These are phyloP conservation scores for Casuarina cunninghamiana DNA, from an alignment of 306 rosid genomes.

Conservation along the genomic window DNA sequence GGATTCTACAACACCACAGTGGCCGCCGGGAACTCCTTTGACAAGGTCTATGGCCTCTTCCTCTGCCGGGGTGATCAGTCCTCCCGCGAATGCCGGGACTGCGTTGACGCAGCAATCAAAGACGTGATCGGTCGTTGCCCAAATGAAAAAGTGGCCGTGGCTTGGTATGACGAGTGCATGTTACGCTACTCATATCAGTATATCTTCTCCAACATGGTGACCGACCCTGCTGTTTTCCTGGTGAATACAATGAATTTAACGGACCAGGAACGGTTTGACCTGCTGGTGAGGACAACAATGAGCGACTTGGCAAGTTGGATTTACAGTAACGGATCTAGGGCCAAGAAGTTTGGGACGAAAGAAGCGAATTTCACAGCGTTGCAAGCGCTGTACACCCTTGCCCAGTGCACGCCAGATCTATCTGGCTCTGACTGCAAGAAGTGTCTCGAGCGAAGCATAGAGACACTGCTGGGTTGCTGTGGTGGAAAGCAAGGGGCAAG, in stretches of 20 bases:
- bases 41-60: constrained; percentile 43
- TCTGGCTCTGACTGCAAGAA: not conserved
- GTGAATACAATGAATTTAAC: not conserved
- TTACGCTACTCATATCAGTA: constrained; percentile 35
- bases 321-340: not conserved
- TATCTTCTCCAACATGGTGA: constrained; percentile 30
- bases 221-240: not conserved
- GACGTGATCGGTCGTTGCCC: constrained; percentile 32
- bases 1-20: constrained; percentile 37
- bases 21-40: constrained; percentile 11
- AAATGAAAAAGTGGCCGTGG: constrained; percentile 34
- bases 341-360: not conserved
- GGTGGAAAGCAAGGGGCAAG: not conserved
- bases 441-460: not conserved
- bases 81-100: constrained; percentile 41
- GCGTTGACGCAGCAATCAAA: constrained; percentile 36
- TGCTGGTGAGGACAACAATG: not conserved
- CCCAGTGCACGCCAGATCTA: not conserved
- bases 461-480: not conserved
- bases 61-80: constrained; percentile 46
- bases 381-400: constrained; percentile 2
- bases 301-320: not conserved
- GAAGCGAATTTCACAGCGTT: not conserved
- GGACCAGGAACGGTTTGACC: not conserved
- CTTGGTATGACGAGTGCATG: constrained; percentile 55